These are phyloP conservation scores for Diaporthe sp. DNA, from an alignment of 2,329 filamentous ascomycete species.

Conservation along the genomic window DNA sequence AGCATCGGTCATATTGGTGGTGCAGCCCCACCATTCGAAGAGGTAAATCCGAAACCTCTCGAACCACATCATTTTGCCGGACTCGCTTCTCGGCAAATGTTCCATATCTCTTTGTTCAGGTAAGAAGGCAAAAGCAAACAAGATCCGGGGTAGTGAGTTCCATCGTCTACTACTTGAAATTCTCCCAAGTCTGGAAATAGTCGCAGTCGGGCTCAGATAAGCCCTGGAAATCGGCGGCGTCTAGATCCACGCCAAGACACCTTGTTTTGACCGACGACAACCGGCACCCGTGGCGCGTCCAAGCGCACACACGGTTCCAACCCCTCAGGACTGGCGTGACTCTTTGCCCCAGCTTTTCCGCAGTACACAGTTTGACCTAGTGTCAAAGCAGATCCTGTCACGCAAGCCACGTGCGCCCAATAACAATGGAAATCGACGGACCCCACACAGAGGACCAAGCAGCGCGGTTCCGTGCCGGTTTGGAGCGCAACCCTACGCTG, in stretches of 20 bases:
- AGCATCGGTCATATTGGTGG: too few relatives aligned
- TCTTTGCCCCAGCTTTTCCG: too few relatives aligned
- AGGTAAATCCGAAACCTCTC: too few relatives aligned
- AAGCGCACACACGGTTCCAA: not conserved
- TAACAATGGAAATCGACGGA: constrained; percentile 33
- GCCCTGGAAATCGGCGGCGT: not conserved
- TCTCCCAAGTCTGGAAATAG: too few relatives aligned
- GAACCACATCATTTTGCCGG: too few relatives aligned
- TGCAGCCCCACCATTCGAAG: too few relatives aligned
- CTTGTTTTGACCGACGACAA: not conserved
- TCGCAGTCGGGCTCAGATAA: too few relatives aligned
- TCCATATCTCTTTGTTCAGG: too few relatives aligned
- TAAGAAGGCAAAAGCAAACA: too few relatives aligned
- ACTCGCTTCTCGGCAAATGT: too few relatives aligned
- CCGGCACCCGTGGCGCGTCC: not conserved
- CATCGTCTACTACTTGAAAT: not conserved
- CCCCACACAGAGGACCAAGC: constrained; percentile 38
- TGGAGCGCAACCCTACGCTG: constrained; percentile 39
- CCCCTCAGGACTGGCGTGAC: not conserved
- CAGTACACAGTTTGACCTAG: not conserved
- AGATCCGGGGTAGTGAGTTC: too few relatives aligned
- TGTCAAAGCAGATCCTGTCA: not conserved
- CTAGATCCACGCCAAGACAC: constrained; percentile 3
- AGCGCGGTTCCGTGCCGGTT: constrained; percentile 31
- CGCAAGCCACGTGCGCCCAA: not conserved